phyloP scores from a whole-genome alignment of 306 rosid genomes.

The Fragaria nilgerrensis region DNA sequence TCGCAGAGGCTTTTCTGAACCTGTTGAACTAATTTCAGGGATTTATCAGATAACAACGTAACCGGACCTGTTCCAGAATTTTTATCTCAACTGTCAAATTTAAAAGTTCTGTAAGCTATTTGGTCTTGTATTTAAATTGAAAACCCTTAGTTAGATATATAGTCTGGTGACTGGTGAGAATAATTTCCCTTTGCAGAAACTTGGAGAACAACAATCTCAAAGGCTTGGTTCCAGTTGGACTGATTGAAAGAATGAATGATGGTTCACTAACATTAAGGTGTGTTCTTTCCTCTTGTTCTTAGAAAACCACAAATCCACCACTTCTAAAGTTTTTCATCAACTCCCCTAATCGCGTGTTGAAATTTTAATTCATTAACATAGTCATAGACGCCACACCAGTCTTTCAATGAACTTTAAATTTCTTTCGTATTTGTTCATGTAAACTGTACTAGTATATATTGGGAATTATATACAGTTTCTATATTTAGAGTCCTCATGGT shows the following conservation, averaged over 20 bases:
- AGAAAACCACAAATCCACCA: background rate
- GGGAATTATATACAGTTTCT: background rate
- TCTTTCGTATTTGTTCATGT: no score
- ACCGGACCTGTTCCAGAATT: background rate
- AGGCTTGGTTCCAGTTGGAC: slow-evolving; percentile 36
- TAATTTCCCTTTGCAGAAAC: slow-evolving; percentile 27
- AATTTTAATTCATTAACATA: background rate
- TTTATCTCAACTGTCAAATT: background rate
- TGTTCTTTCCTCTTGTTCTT: background rate
- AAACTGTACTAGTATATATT: background rate
- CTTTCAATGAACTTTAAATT: background rate
- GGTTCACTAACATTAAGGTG: slow-evolving; percentile 46
- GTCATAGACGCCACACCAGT: background rate
- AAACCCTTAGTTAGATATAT: background rate
- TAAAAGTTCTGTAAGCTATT: background rate
- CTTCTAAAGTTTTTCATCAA: no score
- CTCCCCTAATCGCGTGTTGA: background rate
- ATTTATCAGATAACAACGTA: background rate
- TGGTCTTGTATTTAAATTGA: no score
- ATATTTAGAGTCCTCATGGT: background rate
- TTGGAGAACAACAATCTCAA: slow-evolving; percentile 43
- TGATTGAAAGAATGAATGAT: slow-evolving; percentile 29
- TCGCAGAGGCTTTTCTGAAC: background rate
- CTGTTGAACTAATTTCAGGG: background rate
- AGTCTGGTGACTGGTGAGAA: background rate